Evolutionary conservation across 768 basidiomycete genomes (phyloP), one percentile per base, ranked within the genome.

Genomic region (Naematelia aurantialba): DNA sequence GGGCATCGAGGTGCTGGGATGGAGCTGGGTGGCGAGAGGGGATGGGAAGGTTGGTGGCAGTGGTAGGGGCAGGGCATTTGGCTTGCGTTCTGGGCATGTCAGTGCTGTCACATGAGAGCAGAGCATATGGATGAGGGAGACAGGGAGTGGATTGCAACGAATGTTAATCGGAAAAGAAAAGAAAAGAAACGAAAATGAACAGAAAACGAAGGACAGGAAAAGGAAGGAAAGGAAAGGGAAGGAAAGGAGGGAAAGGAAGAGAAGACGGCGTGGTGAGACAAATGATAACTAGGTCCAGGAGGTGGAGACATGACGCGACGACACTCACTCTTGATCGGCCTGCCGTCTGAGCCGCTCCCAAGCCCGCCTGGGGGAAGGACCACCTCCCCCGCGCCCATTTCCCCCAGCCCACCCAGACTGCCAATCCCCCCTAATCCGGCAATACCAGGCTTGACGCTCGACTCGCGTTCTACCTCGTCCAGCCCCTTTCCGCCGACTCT

Each of bases 401-500:
- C 69, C n/a, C 58, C 62, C 57, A 62, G 50, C 8, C 55, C 58
- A 14, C 61, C 62, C 39, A 44, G 44, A 25, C 55, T 39, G 42
- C 21, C 47, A n/a, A n/a, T n/a, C n/a, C n/a, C n/a, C n/a, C n/a
- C n/a, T n/a, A n/a, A n/a, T n/a, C n/a, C n/a, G n/a, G n/a, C n/a
- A n/a, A n/a, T n/a, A n/a, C n/a, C 34, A 39, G 17, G 34, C 34
- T 39, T 39, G 10, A 13, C 45, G 42, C n/a, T 14, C 30, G 51
- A 54, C 34, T 46, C 59, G 45, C 42, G 51, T 60, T 62, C 55
- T 11, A 69, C 25, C 52, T 67, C 66, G 39, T 68, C 68, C 25
- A 62, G 47, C 53, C 67, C 68, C 58, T 66, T 75, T n/a, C 69
- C 72, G 24, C 66, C 77, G 4, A 76, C 69, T 58, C 60, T 73